Base-by-base conservation (phyloP, 805 yeast species). In the Candida methanosorbosa region DNA sequence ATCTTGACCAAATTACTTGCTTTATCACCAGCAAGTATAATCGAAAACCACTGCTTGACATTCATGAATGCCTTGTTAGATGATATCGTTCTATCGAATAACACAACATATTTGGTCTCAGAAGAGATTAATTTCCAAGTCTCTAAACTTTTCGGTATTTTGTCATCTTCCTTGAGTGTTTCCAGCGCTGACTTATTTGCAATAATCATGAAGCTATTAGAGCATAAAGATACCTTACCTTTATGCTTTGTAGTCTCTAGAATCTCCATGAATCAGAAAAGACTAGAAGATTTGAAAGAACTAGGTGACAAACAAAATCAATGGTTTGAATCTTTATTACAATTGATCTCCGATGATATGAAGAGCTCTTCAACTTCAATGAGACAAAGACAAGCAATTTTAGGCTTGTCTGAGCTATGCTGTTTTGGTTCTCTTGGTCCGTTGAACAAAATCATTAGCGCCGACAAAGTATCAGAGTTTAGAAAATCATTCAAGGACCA, bases 201-300 rank as follows among this genome's bases (percentile, higher is more conserved):
- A n/a, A n/a, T n/a, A n/a, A n/a, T n/a, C n/a, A n/a, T n/a, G 12
- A n/a, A 24, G 36, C 42, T 16, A 43, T 39, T 14, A 43, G 38
- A 23, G 8, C 11, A 9, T 8, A 21, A 39, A 9, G 43, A 45
- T 11, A 17, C 57, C 4, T 36, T 66, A n/a, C 50, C 70, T 0
- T 27, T 61, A 4, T 67, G 76, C 0, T 74, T 53, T 42, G 38
- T 78, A 4, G 32, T 66, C 3, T 68, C 84, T 0, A 61, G 81
- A 37, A 48, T 48, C 5, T 46, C 64, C 7, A 49, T 72, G 17
- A 44, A 48, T 16, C 2, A 11, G 11, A 46, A 67, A 35, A 36
- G 34, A 9, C 29, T 41, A 19, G 27, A 39, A 12, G 27, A 61
- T 11, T 24, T 49, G 7, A 8, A 27, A 0, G 38, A 27, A 2